These are phyloP conservation scores for Pinus taeda DNA, from an alignment of 75 land plant genomes.

Conservation along the genomic window DNA sequence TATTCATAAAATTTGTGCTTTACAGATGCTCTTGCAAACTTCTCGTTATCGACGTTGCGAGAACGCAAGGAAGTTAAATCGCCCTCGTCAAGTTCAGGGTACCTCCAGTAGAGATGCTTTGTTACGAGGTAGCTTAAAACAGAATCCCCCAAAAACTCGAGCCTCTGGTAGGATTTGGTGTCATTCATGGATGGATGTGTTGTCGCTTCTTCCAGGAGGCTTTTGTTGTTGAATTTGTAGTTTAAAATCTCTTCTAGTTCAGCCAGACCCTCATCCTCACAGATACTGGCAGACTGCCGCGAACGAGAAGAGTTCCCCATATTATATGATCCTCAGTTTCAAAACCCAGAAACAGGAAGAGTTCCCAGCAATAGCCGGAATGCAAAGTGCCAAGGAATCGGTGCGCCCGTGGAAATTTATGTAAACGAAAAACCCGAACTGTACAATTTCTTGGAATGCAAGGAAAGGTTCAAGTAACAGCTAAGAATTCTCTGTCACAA, in stretches of 20 bases:
- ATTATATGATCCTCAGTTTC: no score
- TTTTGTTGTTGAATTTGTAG: slow-evolving; percentile 30
- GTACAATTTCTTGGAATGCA: no score
- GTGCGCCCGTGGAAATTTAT: no score
- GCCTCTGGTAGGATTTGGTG: slow-evolving; percentile 23
- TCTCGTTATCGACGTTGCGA: slow-evolving; percentile 48
- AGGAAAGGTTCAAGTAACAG: no score
- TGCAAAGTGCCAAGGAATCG: no score
- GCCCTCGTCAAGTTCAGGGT: slow-evolving; percentile 37
- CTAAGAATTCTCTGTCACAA: no score
- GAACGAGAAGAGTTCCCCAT: no score
- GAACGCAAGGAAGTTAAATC: slow-evolving; percentile 31
- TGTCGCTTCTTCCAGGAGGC: slow-evolving; percentile 37
- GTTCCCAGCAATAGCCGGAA: no score
- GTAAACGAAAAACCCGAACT: no score
- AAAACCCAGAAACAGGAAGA: no score
- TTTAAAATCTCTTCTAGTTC: slow-evolving; percentile 25
- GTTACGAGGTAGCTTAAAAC: slow-evolving; percentile 42
- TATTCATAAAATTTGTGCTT: slow-evolving; percentile 22
- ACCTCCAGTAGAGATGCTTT: slow-evolving; percentile 17
- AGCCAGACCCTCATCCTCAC: no score
- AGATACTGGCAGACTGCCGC: no score
- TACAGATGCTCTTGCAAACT: slow-evolving; percentile 47
- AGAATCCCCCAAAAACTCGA: slow-evolving; percentile 61
- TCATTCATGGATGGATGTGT: slow-evolving; percentile 26